Percentiles rank a stretch among this genome's conserved stretches.
These are phyloP conservation scores for Parietaria judaica DNA, from an alignment of 306 rosid species.

Conservation along the genomic window DNA sequence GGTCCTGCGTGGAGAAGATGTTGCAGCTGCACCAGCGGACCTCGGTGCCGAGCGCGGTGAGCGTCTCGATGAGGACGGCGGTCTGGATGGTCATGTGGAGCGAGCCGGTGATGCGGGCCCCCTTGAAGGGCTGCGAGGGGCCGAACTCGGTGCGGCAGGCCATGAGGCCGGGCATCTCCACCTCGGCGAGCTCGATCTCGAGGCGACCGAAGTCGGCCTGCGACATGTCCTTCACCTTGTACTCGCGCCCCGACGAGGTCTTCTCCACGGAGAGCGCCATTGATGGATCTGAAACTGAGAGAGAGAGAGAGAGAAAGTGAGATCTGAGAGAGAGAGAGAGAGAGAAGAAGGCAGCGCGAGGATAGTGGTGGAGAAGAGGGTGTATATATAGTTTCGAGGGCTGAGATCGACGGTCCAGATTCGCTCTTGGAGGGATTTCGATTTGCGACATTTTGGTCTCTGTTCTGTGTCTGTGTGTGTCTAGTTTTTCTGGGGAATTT, in stretches of 20 bases:
- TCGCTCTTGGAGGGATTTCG: background rate
- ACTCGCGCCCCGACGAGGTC: constrained; percentile 66
- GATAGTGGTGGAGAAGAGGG: background rate
- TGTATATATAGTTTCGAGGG: constrained; percentile 26
- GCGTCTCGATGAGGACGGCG: constrained; percentile 92
- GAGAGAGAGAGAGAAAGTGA: background rate
- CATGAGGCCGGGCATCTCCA: constrained; percentile 90
- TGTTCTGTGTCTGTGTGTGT: too few species aligned
- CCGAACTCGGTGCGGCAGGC: constrained; percentile 62
- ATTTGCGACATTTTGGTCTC: background rate
- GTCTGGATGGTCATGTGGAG: constrained; percentile 99
- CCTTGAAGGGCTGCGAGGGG: constrained; percentile 71
- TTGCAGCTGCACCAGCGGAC: constrained; percentile 98
- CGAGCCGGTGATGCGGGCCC: constrained; percentile 78
- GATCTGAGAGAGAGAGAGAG: background rate
- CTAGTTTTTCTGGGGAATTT: background rate
- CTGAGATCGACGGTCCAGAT: constrained; percentile 30
- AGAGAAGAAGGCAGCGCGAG: background rate
- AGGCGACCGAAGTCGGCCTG: constrained; percentile 89
- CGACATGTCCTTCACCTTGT: constrained; percentile 91
- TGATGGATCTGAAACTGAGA: background rate
- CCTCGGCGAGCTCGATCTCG: constrained; percentile 84
- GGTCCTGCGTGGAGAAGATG: constrained; percentile 97
- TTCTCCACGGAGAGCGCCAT: constrained; percentile 79
- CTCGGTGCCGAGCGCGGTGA: constrained; percentile 91